Conservation (phyloP, 2,329 filamentous ascomycete genomes). For the Apiospora hydei region DNA sequence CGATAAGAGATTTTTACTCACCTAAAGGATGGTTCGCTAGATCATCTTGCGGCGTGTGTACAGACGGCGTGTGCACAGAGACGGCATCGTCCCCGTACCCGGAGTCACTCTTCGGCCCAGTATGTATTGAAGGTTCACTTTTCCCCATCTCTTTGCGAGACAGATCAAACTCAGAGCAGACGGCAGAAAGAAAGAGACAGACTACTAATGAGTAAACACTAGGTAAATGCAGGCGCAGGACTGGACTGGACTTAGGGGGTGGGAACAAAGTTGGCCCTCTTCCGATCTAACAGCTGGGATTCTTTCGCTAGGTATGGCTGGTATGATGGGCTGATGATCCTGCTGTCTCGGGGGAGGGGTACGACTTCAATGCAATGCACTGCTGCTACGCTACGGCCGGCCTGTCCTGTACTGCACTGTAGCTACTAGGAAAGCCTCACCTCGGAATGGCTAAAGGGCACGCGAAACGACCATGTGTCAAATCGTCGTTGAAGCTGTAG, state of each 20-base stretch:
- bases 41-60: slow-evolving; percentile 4
- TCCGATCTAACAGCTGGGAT: slow-evolving; percentile 4
- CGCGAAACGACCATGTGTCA: slow-evolving; percentile 15
- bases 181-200: slow-evolving; percentile 12
- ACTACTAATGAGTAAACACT: not conserved
- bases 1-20: not conserved
- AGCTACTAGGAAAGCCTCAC: not conserved
- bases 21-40: slow-evolving; percentile 5
- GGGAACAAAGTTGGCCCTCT: slow-evolving; percentile 24
- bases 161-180: slow-evolving; percentile 24
- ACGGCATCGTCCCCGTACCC: slow-evolving; percentile 23
- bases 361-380: not conserved
- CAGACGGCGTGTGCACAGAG: not conserved
- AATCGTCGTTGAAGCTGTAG: slow-evolving; percentile 23
- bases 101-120: slow-evolving; percentile 23
- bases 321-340: not conserved
- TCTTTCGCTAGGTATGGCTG: not conserved
- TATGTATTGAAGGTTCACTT: slow-evolving; percentile 14
- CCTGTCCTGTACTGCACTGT: not conserved
- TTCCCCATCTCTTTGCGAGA: slow-evolving; percentile 25
- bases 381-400: not conserved
- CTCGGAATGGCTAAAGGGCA: not conserved
- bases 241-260: not conserved
- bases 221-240: not conserved
- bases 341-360: not conserved